phyloP scores from a whole-genome alignment of 139 green algal genomes.

The Klebsormidium nitens region DNA sequence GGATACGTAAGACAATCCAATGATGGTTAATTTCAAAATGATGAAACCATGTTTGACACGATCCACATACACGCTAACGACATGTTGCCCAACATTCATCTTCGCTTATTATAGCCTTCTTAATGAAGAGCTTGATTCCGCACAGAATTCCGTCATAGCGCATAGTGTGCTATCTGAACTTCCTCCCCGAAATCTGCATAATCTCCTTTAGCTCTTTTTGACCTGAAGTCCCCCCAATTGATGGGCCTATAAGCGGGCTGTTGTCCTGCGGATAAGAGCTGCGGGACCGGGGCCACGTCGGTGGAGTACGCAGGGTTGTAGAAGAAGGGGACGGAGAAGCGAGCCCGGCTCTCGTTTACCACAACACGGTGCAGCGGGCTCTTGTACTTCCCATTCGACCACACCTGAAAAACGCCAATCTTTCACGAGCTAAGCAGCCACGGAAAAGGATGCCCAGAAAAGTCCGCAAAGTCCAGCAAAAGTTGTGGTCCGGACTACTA shows the following conservation, averaged over 20 bases:
- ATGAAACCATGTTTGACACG: too few relatives aligned
- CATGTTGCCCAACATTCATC: too few relatives aligned
- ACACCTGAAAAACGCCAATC: slow-evolving; percentile 10
- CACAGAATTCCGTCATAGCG: too few relatives aligned
- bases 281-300: slow-evolving; percentile 19
- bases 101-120: too few relatives aligned
- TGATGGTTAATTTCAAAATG: too few relatives aligned
- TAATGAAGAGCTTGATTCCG: too few relatives aligned
- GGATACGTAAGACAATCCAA: too few relatives aligned
- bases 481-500: too few relatives aligned
- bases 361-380: slow-evolving; percentile 48
- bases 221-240: slow-evolving; percentile 44
- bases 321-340: slow-evolving; percentile 51
- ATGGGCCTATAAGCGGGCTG: slow-evolving; percentile 39
- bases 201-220: slow-evolving; percentile 39
- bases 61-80: too few relatives aligned
- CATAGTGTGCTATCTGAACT: slow-evolving; percentile 55
- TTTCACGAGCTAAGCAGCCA: too few relatives aligned
- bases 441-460: too few relatives aligned
- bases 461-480: too few relatives aligned
- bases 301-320: slow-evolving; percentile 43
- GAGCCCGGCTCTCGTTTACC: slow-evolving; percentile 6
- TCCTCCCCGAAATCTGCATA: slow-evolving; percentile 49
- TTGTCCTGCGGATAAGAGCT: neutral
- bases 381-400: slow-evolving; percentile 38